Conservation (phyloP, 495 filamentous ascomycete genomes). For the Apodospora peruviana region DNA sequence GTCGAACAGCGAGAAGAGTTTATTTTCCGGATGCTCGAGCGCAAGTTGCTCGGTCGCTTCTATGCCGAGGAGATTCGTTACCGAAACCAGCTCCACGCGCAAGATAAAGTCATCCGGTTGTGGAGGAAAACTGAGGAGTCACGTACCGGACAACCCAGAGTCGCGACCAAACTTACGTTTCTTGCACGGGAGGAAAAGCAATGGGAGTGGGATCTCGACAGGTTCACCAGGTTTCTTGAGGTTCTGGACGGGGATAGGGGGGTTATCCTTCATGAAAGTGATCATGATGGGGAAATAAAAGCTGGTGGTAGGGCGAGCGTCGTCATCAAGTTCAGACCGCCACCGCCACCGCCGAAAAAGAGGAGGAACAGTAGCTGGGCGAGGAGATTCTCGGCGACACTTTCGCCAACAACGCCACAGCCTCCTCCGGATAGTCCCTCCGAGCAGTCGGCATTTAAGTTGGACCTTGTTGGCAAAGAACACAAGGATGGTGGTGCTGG, state of each 20-base stretch:
- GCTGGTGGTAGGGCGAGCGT: not conserved
- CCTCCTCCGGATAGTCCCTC: too few species aligned
- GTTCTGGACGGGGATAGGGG: not conserved
- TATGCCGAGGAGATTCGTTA: constrained; percentile 4
- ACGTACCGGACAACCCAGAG: not conserved
- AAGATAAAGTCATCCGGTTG: constrained; percentile 2
- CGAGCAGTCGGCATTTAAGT: too few species aligned
- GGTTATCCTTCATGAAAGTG: too few species aligned
- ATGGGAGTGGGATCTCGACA: constrained; percentile 1
- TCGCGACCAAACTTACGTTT: constrained; percentile 1
- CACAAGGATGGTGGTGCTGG: too few species aligned
- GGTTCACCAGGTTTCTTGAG: not conserved
- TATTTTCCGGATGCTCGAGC: constrained; percentile 2
- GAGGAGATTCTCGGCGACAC: not conserved
- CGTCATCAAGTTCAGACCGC: not conserved
- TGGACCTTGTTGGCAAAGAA: too few species aligned
- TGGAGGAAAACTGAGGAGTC: not conserved
- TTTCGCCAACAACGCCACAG: not conserved
- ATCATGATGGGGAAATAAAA: not conserved
- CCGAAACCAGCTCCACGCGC: not conserved
- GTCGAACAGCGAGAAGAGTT: constrained; percentile 1
- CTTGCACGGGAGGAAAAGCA: constrained; percentile 1
- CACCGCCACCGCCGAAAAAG: not conserved
- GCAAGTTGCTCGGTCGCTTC: constrained; percentile 1
- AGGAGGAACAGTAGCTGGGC: not conserved